Evolutionary conservation across 2,329 filamentous ascomycete species (phyloP).

Genomic region (Albophoma yamanashiensis): DNA sequence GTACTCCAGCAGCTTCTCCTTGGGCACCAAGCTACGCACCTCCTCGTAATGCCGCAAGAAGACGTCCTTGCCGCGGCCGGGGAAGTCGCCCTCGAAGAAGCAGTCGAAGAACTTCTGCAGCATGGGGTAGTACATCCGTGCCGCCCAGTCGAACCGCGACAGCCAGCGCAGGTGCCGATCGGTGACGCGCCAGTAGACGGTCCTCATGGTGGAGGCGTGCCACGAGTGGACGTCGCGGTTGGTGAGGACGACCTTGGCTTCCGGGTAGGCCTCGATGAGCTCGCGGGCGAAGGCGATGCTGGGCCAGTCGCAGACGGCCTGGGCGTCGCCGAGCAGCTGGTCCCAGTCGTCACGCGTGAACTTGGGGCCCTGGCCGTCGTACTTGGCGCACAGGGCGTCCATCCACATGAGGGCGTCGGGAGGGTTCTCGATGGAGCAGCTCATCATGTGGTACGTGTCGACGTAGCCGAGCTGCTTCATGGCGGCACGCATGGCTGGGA

Average conservation of each 20-base stretch:
- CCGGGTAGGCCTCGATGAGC: constrained; percentile 60
- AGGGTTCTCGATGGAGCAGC: constrained; percentile 49
- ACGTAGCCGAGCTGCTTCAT: constrained; percentile 56
- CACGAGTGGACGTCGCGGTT: constrained; percentile 57
- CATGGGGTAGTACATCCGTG: constrained; percentile 60
- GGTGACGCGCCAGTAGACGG: constrained; percentile 55
- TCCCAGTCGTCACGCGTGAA: constrained; percentile 61
- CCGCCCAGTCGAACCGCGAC: constrained; percentile 44
- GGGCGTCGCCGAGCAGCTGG: constrained; percentile 54
- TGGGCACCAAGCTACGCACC: constrained; percentile 19
- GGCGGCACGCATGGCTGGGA: constrained; percentile 49
- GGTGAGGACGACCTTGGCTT: constrained; percentile 61
- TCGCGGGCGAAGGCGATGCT: constrained; percentile 58
- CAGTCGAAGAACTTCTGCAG: constrained; percentile 57
- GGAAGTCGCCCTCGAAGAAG: constrained; percentile 59
- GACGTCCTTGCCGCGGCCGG: constrained; percentile 51
- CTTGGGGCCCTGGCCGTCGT: constrained; percentile 17
- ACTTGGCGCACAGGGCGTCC: constrained; percentile 50
- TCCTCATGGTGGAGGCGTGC: constrained; percentile 52
- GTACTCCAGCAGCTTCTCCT: constrained; percentile 22
- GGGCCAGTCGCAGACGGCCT: constrained; percentile 60
- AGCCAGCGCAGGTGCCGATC: constrained; percentile 42
- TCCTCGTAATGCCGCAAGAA: constrained; percentile 34
- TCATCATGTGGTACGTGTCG: constrained; percentile 68
- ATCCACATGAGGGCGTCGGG: constrained; percentile 57